phyloP scores from a whole-genome alignment of 352 stramenopile species.

The Globisporangium camurandrum region DNA sequence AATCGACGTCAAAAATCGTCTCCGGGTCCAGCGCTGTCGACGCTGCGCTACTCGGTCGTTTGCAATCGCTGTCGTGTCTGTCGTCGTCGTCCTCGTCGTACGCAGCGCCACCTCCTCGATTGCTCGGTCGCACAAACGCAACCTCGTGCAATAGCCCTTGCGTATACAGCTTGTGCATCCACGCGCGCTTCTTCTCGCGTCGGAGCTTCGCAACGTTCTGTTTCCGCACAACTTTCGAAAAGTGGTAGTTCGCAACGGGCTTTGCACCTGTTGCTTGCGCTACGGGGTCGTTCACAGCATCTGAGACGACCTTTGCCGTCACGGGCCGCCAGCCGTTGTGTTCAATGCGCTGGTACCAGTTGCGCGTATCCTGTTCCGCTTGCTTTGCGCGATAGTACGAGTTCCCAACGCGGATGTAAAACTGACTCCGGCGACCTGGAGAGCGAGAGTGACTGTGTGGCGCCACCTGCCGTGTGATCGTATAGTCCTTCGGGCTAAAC shows the following conservation, averaged over 20 bases:
- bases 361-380: conserved; percentile 35
- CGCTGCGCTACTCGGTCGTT: neutral
- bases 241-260: conserved; percentile 25
- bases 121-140: neutral
- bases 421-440: conserved; percentile 9
- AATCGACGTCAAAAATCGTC: conserved; percentile 50
- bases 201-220: conserved; percentile 45
- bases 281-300: conserved; percentile 53
- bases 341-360: conserved; percentile 86
- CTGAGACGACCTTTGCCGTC: conserved; percentile 67
- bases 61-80: conserved; percentile 6
- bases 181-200: conserved; percentile 61
- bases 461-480: conserved; percentile 27
- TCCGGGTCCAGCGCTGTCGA: conserved; percentile 1
- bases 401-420: conserved; percentile 68
- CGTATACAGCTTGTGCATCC: conserved; percentile 76
- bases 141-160: conserved; percentile 36
- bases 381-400: conserved; percentile 60
- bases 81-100: conserved; percentile 11
- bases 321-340: conserved; percentile 90
- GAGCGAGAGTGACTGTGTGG: conserved; percentile 20
- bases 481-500: conserved; percentile 89
- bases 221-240: conserved; percentile 40
- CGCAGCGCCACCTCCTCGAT: neutral
- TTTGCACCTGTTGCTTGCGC: conserved; percentile 36